These are phyloP conservation scores for Penicillium canariense DNA, from an alignment of 495 filamentous ascomycete species.

Conservation along the genomic window DNA sequence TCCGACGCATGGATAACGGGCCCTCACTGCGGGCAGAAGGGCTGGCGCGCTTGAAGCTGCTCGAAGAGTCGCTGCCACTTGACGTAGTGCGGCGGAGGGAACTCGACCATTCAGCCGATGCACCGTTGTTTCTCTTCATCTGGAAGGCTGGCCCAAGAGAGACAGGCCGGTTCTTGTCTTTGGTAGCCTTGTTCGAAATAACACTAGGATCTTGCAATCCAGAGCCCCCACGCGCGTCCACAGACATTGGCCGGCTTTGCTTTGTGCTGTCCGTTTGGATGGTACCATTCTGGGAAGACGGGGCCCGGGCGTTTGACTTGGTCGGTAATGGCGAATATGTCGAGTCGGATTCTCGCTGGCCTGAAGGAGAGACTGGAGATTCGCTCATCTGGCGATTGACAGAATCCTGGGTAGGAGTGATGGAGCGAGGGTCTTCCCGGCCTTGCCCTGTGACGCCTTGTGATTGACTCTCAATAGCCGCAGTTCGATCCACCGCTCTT, in stretches of 20 bases:
- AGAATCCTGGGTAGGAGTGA: constrained; percentile 21
- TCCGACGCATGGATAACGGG: constrained; percentile 52
- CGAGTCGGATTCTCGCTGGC: constrained; percentile 17
- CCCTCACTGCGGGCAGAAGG: constrained; percentile 35
- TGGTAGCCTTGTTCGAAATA: constrained; percentile 3
- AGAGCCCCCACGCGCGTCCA: constrained; percentile 18
- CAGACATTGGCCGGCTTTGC: constrained; percentile 25
- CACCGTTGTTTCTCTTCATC: neutral
- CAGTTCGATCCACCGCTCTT: constrained; percentile 10
- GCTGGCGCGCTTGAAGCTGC: constrained; percentile 56
- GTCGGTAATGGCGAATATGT: constrained; percentile 20
- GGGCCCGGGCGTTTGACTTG: constrained; percentile 5
- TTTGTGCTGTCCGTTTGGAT: constrained; percentile 14
- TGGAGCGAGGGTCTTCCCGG: constrained; percentile 23
- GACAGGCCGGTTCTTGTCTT: constrained; percentile 21
- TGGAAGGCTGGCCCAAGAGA: constrained; percentile 30
- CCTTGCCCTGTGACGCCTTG: constrained; percentile 16
- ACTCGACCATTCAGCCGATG: constrained; percentile 3
- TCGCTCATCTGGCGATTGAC: constrained; percentile 16
- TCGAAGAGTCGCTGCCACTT: constrained; percentile 60
- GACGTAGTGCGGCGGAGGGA: constrained; percentile 34
- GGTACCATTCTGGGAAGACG: constrained; percentile 6
- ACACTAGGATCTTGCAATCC: constrained; percentile 13
- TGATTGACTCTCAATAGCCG: constrained; percentile 13
- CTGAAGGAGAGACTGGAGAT: constrained; percentile 20